Conservation (phyloP, 2,329 filamentous ascomycete species). For the Nigrospora sphaerica region DNA sequence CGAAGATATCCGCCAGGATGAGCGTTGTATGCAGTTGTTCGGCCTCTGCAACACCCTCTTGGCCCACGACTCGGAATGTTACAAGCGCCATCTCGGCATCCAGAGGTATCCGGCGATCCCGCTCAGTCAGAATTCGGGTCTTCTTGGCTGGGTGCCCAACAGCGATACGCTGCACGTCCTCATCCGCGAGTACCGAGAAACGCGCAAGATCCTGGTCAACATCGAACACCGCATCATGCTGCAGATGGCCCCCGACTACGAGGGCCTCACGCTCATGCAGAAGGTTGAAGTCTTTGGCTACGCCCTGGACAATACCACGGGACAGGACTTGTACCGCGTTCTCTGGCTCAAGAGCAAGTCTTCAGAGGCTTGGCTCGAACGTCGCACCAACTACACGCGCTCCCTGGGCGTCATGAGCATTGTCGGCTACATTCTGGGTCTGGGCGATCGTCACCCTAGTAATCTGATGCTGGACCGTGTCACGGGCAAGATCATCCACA, state of each 20-base stretch:
- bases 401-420: constrained; percentile 99
- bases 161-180: constrained; percentile 95
- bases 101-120: constrained; percentile 96
- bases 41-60: constrained; percentile 95
- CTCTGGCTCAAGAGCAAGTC: constrained; percentile 99
- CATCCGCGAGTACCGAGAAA: constrained; percentile 95
- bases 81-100: constrained; percentile 95
- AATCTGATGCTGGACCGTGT: constrained; percentile 96
- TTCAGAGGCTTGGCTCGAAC: constrained; percentile 94
- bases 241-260: constrained; percentile 98
- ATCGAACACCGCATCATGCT: constrained; percentile 99
- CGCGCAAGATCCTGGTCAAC: constrained; percentile 92
- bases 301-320: constrained; percentile 96
- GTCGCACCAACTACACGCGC: constrained; percentile 96
- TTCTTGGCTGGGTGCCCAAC: constrained; percentile 94
- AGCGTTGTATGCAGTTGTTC: constrained; percentile 99
- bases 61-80: constrained; percentile 87
- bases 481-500: constrained; percentile 95
- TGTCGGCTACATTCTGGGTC: constrained; percentile 97
- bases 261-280: constrained; percentile 98
- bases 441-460: constrained; percentile 94
- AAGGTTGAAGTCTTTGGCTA: constrained; percentile 99
- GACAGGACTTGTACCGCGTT: constrained; percentile 95
- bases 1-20: constrained; percentile 97
- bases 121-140: constrained; percentile 89